phyloP scores from a whole-genome alignment of 352 stramenopile genomes.

The Globisporangium sylvaticum region DNA sequence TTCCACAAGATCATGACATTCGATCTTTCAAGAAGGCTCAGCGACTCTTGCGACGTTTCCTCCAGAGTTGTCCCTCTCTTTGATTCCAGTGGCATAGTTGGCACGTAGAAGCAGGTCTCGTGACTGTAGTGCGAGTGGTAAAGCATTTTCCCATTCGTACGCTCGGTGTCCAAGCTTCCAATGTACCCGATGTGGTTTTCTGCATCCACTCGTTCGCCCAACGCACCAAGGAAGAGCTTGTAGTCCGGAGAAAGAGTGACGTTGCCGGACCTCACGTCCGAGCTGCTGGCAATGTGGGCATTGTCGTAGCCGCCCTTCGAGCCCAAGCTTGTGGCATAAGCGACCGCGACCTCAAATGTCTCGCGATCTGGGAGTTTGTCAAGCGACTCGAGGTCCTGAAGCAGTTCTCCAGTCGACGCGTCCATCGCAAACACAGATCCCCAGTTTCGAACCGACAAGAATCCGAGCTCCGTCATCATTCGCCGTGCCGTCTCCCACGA shows the following conservation, averaged over 20 bases:
- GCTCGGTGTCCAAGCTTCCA: slow-evolving; percentile 34
- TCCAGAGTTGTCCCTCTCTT: slow-evolving; percentile 23
- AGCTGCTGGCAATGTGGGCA: slow-evolving; percentile 57
- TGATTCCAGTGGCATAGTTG: slow-evolving; percentile 55
- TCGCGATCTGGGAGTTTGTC: slow-evolving; percentile 76
- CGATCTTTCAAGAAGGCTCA: slow-evolving; percentile 48
- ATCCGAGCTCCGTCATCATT: slow-evolving; percentile 84
- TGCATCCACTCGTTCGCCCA: slow-evolving; percentile 59
- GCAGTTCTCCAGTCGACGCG: slow-evolving; percentile 42
- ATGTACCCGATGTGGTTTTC: slow-evolving; percentile 42
- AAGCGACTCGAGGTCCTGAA: slow-evolving; percentile 60
- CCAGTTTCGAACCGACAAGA: slow-evolving; percentile 84
- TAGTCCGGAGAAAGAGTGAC: slow-evolving; percentile 60
- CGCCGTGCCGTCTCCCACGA: slow-evolving; percentile 73
- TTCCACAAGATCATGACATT: slow-evolving; percentile 88
- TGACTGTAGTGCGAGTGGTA: slow-evolving; percentile 78
- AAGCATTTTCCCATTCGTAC: slow-evolving; percentile 44
- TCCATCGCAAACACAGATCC: slow-evolving; percentile 81
- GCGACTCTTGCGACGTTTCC: slow-evolving; percentile 22
- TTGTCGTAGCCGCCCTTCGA: slow-evolving; percentile 77
- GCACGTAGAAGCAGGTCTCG: slow-evolving; percentile 80
- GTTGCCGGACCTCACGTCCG: slow-evolving; percentile 36
- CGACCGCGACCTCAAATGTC: slow-evolving; percentile 79
- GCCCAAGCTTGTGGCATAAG: slow-evolving; percentile 59
- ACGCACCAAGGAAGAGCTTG: slow-evolving; percentile 56